Conservation (phyloP, 2,329 filamentous ascomycete genomes). For the Pyrenophora teres region DNA sequence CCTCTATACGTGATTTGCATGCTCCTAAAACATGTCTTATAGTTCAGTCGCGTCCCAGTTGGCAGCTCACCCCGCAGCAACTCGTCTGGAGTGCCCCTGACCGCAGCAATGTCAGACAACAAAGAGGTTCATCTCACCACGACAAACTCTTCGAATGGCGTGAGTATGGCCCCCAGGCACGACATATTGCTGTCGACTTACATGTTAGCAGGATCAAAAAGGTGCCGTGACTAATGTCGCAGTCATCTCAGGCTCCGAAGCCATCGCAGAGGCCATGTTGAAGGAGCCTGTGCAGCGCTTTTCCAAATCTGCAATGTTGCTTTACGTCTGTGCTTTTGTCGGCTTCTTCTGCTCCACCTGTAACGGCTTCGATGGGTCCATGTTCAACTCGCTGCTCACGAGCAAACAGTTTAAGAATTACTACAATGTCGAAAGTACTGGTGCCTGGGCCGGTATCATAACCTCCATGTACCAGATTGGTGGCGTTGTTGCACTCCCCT, state of each 20-base stretch:
- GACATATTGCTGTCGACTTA: background rate
- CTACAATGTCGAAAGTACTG: slow-evolving; percentile 50
- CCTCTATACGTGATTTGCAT: background rate
- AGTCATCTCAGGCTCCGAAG: slow-evolving; percentile 58
- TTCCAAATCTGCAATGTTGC: slow-evolving; percentile 23
- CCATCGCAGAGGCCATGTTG: slow-evolving; percentile 60
- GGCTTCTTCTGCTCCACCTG: slow-evolving; percentile 57
- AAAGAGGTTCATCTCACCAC: slow-evolving; percentile 19
- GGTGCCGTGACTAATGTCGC: slow-evolving; percentile 45
- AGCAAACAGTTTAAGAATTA: slow-evolving; percentile 53
- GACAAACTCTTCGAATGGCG: slow-evolving; percentile 20
- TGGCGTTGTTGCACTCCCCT: slow-evolving; percentile 52
- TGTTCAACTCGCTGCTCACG: slow-evolving; percentile 57
- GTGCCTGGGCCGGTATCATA: slow-evolving; percentile 52
- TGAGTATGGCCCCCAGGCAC: slow-evolving; percentile 4
- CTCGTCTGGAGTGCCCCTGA: slow-evolving; percentile 11
- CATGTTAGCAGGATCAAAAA: slow-evolving; percentile 16
- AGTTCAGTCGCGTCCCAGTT: slow-evolving; percentile 12
- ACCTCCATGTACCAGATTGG: slow-evolving; percentile 57
- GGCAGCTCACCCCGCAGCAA: slow-evolving; percentile 11
- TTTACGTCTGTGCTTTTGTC: slow-evolving; percentile 27
- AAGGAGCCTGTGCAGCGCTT: slow-evolving; percentile 54
- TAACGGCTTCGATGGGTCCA: slow-evolving; percentile 64
- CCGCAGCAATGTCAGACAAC: slow-evolving; percentile 20
- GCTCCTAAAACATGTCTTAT: slow-evolving; percentile 17